Base-by-base conservation (phyloP, 2,329 filamentous ascomycete species). In the Teratosphaeria gauchensis region DNA sequence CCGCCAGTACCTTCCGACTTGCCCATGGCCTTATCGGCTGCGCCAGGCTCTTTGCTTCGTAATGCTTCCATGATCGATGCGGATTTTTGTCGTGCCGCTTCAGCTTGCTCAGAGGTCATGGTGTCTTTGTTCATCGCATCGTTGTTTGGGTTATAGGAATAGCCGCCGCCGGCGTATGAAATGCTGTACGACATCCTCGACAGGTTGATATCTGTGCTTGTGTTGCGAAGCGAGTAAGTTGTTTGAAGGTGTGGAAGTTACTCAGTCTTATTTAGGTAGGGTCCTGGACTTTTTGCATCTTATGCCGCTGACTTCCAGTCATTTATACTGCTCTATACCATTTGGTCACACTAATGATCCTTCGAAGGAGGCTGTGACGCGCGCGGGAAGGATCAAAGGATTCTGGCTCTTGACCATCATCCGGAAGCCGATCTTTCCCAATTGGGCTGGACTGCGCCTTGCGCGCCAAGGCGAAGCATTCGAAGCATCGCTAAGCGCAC, bases 21-120 rank as follows among this genome's bases (percentile, higher is more conserved):
- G 21, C 62, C 60, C 65, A 69, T 65, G 16, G 63, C 9, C n/a
- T 56, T 58, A 53, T 67, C 64, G 24, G 67, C 67, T 8, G 63
- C 66, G 11, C 65, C 66, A 5, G 59, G 59, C 32, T 68, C 63
- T 46, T 65, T 65, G n/a, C 59, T 63, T 55, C 61, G 66, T 54
- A 68, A 48, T 14, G 65, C 64, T 16, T 60, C 65, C 63, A 68
- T 69, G 59, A 68, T 58, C 53, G 64, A 62, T 4, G 60, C 62
- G 12, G 63, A 56, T 51, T 61, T 63, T 2, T 57, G 56, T 28
- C 67, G 58, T 4, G 67, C 67, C 8, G 61, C 61, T 30, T 62
- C 62, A 1, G 66, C 66, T 56, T 65, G 57, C 11, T 64, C 57
- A 14, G 62, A 64, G 3, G 66, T 62, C 66, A 69, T 69, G 48